A percentile compares a stretch with the other conserved stretches of the same genome.
Evolutionary conservation across 306 rosid species (phyloP).

Genomic region (Inga laurina): DNA sequence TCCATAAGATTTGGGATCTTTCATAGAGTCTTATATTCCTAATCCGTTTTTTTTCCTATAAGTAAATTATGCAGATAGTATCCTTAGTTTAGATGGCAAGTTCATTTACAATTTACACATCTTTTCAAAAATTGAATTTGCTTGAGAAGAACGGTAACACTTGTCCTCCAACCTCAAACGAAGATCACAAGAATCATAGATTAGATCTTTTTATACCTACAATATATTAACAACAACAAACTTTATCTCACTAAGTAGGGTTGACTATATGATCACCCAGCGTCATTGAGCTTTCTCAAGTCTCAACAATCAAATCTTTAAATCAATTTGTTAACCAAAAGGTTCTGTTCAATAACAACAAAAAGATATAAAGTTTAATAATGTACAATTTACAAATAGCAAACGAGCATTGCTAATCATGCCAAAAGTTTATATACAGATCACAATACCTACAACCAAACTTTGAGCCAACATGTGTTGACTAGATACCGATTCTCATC

Average conservation of each 20-base stretch:
- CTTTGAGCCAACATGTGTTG: background rate
- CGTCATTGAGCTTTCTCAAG: no score
- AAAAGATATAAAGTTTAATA: background rate
- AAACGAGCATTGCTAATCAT: background rate
- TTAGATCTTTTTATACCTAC: background rate
- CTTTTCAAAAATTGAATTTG: background rate
- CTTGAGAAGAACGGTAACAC: background rate
- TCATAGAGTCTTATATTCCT: background rate
- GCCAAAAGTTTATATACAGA: background rate
- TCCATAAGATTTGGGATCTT: background rate
- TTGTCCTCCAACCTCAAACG: background rate
- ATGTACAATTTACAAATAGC: background rate
- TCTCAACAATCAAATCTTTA: no score
- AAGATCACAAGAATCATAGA: background rate
- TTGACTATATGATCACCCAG: no score
- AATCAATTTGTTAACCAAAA: no score
- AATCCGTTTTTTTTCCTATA: background rate
- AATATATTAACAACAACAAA: background rate
- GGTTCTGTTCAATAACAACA: background rate
- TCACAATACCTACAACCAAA: background rate
- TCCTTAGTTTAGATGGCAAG: background rate
- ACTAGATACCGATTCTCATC: background rate
- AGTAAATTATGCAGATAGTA: background rate
- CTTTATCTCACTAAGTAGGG: no score
- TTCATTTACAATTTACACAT: background rate